Evolutionary conservation across 768 basidiomycete genomes (phyloP).

Genomic region (Rhizopogon vesiculosus): DNA sequence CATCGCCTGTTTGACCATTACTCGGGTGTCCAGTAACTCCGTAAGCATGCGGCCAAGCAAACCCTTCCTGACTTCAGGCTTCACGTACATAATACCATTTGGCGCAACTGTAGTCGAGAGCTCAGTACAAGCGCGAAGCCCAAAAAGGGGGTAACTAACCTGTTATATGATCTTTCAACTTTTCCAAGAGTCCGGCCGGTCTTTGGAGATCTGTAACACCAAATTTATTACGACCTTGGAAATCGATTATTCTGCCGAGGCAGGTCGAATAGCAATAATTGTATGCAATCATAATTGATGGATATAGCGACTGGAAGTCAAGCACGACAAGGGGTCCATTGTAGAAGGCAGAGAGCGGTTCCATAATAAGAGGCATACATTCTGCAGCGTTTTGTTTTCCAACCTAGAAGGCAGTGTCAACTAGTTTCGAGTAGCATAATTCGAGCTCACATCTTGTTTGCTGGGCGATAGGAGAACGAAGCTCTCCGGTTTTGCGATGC

Average conservation of each 20-base stretch:
- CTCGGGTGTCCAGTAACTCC: constrained; percentile 89
- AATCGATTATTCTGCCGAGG: constrained; percentile 81
- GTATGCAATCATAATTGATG: constrained; percentile 97
- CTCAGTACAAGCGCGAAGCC: not conserved
- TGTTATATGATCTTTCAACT: constrained; percentile 71
- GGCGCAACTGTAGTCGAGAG: constrained; percentile 65
- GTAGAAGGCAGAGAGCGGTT: constrained; percentile 91
- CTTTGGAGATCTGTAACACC: constrained; percentile 75
- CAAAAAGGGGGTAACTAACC: constrained; percentile 38
- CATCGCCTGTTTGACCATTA: constrained; percentile 99
- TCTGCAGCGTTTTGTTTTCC: constrained; percentile 95
- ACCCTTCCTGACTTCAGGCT: constrained; percentile 77
- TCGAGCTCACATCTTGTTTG: constrained; percentile 62
- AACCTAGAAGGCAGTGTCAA: constrained; percentile 51
- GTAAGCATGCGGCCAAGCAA: constrained; percentile 87
- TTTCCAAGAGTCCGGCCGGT: constrained; percentile 61
- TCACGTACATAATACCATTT: constrained; percentile 94
- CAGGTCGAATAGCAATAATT: constrained; percentile 98
- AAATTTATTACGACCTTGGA: constrained; percentile 84
- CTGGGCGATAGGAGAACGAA: constrained; percentile 90
- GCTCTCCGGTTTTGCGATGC: constrained; percentile 93
- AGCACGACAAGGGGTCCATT: constrained; percentile 88
- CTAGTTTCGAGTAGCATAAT: not conserved
- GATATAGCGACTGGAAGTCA: constrained; percentile 96
- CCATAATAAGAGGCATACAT: constrained; percentile 93